Evolutionary conservation across 495 filamentous ascomycete genomes (phyloP).

Genomic region (Halenospora varia): DNA sequence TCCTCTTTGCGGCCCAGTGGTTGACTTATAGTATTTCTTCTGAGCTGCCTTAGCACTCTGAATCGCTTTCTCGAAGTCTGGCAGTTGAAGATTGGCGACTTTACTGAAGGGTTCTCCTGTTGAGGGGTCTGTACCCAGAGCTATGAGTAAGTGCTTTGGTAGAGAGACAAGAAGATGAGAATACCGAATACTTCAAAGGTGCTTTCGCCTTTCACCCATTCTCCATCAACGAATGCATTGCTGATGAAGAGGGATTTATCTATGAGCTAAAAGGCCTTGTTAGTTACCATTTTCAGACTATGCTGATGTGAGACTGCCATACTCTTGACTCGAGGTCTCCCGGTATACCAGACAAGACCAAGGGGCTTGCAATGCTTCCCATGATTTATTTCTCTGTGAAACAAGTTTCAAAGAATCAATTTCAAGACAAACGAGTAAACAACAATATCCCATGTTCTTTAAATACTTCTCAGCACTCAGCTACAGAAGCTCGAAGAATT

Average conservation of each 20-base stretch:
- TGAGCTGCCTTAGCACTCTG: conserved; percentile 16
- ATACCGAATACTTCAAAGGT: not conserved
- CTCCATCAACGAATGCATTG: not conserved
- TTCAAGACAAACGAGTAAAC: no score
- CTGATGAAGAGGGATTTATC: conserved; percentile 1
- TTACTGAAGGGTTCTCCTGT: not conserved
- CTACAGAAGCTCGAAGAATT: no score
- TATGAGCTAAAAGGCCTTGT: not conserved
- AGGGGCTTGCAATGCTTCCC: no score
- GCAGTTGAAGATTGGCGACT: not conserved
- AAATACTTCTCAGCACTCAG: no score
- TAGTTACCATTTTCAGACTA: no score
- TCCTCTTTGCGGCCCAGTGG: conserved; percentile 70
- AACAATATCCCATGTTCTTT: no score
- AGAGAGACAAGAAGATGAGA: not conserved
- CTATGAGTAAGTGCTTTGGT: not conserved
- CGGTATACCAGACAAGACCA: no score
- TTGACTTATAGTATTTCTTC: conserved; percentile 12
- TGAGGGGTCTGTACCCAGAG: not conserved
- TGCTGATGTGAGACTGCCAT: no score
- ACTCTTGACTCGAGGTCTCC: no score
- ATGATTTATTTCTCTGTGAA: no score
- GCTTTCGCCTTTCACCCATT: not conserved
- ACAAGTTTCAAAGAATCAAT: no score
- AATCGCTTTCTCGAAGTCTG: conserved; percentile 27